Base-by-base conservation (phyloP, 306 rosid species). In the Adenanthera pavonina region DNA sequence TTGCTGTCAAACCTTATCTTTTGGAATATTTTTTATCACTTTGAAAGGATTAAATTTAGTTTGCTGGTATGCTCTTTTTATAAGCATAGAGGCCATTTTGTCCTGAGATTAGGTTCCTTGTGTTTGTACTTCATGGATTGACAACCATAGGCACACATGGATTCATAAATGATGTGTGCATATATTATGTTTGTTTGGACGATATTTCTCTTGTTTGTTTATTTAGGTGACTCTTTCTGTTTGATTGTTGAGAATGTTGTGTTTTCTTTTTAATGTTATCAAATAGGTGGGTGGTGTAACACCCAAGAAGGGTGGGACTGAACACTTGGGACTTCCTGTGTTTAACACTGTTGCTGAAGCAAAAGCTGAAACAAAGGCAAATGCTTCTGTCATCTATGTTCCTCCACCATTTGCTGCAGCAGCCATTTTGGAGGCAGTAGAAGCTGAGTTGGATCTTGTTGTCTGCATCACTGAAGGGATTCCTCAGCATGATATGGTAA, bases 361-460 rank as follows among this genome's bases (percentile, higher is more conserved):
- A 15, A 96, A 94, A 85, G 92, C 97, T 47, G 98, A 96, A 73
- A 93, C 99, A 9, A 96, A 89, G 89, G 99, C 99, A 33, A 91
- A 91, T 68, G 98, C 99, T 67, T 89, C 99, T 0, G 99, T 93
- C 66, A 84, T 96, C 54, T 96, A 96, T 79, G 99, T 96, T 75
- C 99, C 98, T 84, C 99, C 99, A 3, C 97, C 99, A 33, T 96
- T 96, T 82, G 99, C 99, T 73, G 97, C 99, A 0, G 91, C 93
- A 41, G 99, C 99, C 51, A 96, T 96, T 41, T 14, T 96, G 90
- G 99, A 96, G 77, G 92, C 97, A 1, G 36, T 91, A 92, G 99
- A 96, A 66, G 97, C 99, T 14, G 99, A 96, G 81, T 78, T 96
- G 84, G 99, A 96, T 87, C 99, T 93, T 85, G 90, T 91, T 78